Conservation (phyloP, 2,329 filamentous ascomycete species). For the Diaporthe sp. region DNA sequence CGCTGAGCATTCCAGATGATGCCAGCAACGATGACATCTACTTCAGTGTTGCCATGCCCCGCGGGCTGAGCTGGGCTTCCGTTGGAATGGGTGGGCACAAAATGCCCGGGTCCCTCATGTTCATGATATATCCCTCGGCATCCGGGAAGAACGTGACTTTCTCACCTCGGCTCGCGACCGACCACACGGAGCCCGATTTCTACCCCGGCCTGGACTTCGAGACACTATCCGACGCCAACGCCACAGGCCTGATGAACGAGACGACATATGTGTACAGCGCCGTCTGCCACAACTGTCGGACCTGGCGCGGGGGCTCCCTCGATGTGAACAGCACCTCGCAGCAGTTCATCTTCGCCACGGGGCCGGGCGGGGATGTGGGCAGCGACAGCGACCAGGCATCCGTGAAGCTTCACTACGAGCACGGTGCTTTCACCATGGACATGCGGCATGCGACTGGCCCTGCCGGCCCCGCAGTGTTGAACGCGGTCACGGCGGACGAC, state of each 20-base stretch:
- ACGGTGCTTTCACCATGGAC: constrained; percentile 70
- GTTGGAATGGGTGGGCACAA: constrained; percentile 67
- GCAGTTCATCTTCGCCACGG: constrained; percentile 69
- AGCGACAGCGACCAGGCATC: constrained; percentile 59
- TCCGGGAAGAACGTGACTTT: constrained; percentile 66
- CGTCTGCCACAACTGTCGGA: constrained; percentile 67
- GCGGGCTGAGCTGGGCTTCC: constrained; percentile 64
- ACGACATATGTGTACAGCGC: constrained; percentile 63
- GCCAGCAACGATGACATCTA: constrained; percentile 62
- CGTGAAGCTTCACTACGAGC: constrained; percentile 66
- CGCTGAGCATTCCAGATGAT: constrained; percentile 63
- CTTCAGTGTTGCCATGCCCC: constrained; percentile 66
- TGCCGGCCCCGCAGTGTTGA: constrained; percentile 58
- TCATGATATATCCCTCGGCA: constrained; percentile 67
- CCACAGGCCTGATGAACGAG: constrained; percentile 63
- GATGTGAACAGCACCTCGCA: constrained; percentile 63
- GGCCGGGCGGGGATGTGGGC: constrained; percentile 59
- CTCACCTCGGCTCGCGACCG: constrained; percentile 65
- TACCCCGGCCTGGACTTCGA: constrained; percentile 59
- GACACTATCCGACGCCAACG: constrained; percentile 56
- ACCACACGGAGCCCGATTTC: constrained; percentile 66
- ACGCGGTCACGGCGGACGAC: constrained; percentile 50
- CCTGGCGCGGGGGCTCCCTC: constrained; percentile 64
- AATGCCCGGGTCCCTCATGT: constrained; percentile 67
- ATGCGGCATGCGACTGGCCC: constrained; percentile 64